Evolutionary conservation across 2,329 filamentous ascomycete species (phyloP).

Genomic region (Fusarium sp.): DNA sequence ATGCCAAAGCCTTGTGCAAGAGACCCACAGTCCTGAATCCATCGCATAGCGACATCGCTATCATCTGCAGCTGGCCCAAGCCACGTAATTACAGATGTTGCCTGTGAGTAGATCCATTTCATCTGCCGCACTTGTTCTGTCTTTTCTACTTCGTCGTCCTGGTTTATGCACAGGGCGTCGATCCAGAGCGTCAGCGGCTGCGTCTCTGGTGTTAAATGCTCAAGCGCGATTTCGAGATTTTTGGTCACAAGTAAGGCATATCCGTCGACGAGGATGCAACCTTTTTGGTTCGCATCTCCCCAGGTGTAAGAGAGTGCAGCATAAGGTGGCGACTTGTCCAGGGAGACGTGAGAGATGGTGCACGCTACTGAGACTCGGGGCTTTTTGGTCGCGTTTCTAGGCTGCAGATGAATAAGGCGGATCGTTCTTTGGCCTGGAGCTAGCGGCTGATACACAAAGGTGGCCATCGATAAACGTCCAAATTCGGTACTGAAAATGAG

Average conservation of each 20-base stretch:
- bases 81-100: background rate
- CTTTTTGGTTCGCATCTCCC: background rate
- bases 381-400: background rate
- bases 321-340: background rate
- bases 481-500: no score
- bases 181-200: background rate
- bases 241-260: background rate
- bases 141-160: background rate
- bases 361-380: background rate
- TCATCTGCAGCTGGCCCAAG: background rate
- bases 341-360: slow-evolving; percentile 5
- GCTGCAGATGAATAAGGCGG: background rate
- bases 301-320: slow-evolving; percentile 2
- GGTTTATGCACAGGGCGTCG: background rate
- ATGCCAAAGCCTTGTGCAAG: background rate
- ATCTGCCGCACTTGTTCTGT: background rate
- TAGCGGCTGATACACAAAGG: background rate
- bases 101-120: background rate
- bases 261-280: background rate
- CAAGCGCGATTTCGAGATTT: background rate
- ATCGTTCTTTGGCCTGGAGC: background rate
- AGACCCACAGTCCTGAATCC: slow-evolving; percentile 5
- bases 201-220: background rate
- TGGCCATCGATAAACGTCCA: no score
- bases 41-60: slow-evolving; percentile 9